These are phyloP conservation scores for Euphorbia corollata DNA, from an alignment of 441 rosid species.

Conservation along the genomic window DNA sequence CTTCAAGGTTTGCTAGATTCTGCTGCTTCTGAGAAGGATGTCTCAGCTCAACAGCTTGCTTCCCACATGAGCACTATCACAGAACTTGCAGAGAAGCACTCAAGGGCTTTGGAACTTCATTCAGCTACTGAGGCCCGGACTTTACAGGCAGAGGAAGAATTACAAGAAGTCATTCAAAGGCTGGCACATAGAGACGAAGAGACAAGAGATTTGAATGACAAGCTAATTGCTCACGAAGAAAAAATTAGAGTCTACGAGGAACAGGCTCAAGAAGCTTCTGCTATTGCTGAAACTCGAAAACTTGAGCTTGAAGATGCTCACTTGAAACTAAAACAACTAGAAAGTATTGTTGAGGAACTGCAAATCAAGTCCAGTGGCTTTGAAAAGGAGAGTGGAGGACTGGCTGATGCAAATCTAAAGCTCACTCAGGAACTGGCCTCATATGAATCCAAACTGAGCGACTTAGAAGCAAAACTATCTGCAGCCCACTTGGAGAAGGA, in stretches of 20 bases:
- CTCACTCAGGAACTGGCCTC: constrained; percentile 63
- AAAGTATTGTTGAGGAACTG: constrained; percentile 54
- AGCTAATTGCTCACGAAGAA: constrained; percentile 45
- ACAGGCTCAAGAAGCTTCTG: constrained; percentile 50
- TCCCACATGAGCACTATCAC: constrained; percentile 37
- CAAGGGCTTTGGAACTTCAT: constrained; percentile 46
- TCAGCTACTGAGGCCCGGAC: constrained; percentile 41
- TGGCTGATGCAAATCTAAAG: constrained; percentile 74
- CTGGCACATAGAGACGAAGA: constrained; percentile 47
- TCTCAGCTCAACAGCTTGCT: constrained; percentile 42
- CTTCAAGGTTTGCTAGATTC: constrained; percentile 57
- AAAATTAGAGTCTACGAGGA: constrained; percentile 46
- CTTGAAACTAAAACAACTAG: constrained; percentile 48
- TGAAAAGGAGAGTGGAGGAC: constrained; percentile 60
- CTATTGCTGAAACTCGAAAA: constrained; percentile 43
- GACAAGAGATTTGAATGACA: constrained; percentile 48
- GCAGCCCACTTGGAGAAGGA: constrained; percentile 48
- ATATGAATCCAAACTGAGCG: constrained; percentile 51
- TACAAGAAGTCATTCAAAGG: constrained; percentile 50
- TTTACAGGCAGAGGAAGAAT: constrained; percentile 34
- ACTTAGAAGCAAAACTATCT: constrained; percentile 48
- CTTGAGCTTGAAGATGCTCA: constrained; percentile 60
- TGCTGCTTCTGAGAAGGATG: constrained; percentile 59
- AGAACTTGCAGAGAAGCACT: constrained; percentile 52
- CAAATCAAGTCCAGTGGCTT: constrained; percentile 45